These are phyloP conservation scores for Dothideomycetes sp. DNA, from an alignment of 2,329 filamentous ascomycete species.

Conservation along the genomic window DNA sequence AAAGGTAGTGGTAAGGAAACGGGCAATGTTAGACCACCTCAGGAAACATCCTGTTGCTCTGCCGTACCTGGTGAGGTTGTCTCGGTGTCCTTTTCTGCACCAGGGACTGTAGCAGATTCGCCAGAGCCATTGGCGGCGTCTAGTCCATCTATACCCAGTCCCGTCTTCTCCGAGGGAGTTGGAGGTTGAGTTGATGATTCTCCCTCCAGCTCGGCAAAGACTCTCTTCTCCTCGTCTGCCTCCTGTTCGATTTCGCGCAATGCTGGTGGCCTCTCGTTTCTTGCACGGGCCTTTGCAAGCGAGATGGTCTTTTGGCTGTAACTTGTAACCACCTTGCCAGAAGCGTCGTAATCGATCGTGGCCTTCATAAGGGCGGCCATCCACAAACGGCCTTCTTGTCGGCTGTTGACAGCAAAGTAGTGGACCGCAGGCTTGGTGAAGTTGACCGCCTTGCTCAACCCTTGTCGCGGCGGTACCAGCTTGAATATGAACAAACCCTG, in stretches of 20 bases:
- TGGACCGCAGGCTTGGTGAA: constrained; percentile 97
- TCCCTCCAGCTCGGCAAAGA: no score
- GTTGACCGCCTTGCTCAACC: constrained; percentile 80
- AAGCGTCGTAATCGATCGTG: constrained; percentile 83
- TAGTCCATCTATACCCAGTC: background rate
- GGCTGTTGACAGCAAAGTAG: constrained; percentile 90
- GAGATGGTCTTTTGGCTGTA: constrained; percentile 97
- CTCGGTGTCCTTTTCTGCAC: no score
- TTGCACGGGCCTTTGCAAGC: constrained; percentile 72
- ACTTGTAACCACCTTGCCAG: constrained; percentile 70
- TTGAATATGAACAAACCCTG: constrained; percentile 91
- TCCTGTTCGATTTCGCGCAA: no score
- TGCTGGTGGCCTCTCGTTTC: constrained; percentile 82
- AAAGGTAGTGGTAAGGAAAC: no score
- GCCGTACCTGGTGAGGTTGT: no score
- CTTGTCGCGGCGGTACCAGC: constrained; percentile 78
- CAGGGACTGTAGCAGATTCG: background rate
- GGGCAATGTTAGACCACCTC: no score
- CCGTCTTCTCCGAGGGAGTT: background rate
- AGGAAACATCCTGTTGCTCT: no score
- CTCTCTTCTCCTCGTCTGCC: no score
- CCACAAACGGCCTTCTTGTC: constrained; percentile 83
- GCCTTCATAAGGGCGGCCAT: constrained; percentile 99
- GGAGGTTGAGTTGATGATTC: no score
- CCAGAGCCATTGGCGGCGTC: background rate